These are phyloP conservation scores for Cinnamomum chago DNA, from an alignment of 164 flowering plant species.

Conservation along the genomic window DNA sequence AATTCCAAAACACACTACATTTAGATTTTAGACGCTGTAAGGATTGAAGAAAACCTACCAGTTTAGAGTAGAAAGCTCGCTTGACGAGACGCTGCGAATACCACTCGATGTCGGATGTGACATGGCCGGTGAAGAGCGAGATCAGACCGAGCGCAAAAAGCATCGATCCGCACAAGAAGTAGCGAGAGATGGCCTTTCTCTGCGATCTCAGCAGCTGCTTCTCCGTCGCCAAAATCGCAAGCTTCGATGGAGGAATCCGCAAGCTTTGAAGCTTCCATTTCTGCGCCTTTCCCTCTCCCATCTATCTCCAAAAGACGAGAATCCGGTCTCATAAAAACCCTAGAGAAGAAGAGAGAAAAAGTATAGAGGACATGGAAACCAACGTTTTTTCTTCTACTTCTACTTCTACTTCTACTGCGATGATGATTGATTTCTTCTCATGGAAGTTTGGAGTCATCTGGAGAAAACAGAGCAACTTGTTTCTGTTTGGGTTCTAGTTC, in stretches of 20 bases:
- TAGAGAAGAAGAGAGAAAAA: neutral
- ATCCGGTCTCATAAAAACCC: neutral
- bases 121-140: constrained; percentile 76
- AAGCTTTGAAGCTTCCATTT: neutral
- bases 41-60: constrained; percentile 11
- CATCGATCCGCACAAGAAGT: constrained; percentile 64
- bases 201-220: constrained; percentile 30
- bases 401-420: too few species aligned
- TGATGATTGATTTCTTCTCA: too few species aligned
- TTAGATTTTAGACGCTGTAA: neutral
- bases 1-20: neutral
- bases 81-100: constrained; percentile 63
- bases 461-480: too few species aligned
- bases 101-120: constrained; percentile 82
- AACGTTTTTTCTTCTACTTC: too few species aligned
- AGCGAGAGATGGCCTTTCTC: constrained; percentile 41
- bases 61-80: constrained; percentile 15
- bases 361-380: too few species aligned
- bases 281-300: neutral
- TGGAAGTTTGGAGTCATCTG: too few species aligned
- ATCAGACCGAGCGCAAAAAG: constrained; percentile 72
- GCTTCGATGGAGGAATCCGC: neutral
- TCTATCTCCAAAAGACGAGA: neutral
- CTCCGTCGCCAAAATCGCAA: neutral
- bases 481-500: too few species aligned